phyloP scores from a whole-genome alignment of 2,329 filamentous ascomycete species.

The Talaromyces verruculosus region DNA sequence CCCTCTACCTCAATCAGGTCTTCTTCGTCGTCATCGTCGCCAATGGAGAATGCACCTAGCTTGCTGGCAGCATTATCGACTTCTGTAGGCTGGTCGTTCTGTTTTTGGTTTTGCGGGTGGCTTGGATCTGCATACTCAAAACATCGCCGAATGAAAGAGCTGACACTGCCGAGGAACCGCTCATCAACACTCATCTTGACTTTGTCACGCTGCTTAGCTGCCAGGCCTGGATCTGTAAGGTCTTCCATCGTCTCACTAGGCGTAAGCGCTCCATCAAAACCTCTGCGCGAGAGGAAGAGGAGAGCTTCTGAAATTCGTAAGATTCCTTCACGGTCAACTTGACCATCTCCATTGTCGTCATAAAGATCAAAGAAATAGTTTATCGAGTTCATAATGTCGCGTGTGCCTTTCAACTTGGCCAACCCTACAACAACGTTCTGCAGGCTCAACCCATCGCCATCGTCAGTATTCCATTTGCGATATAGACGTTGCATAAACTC shows the following conservation, averaged over 20 bases:
- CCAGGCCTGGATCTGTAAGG: constrained; percentile 43
- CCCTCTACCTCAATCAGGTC: constrained; percentile 44
- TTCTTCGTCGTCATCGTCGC: constrained; percentile 66
- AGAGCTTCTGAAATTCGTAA: constrained; percentile 90
- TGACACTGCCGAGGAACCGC: constrained; percentile 86
- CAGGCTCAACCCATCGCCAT: constrained; percentile 73
- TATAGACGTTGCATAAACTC: constrained; percentile 91
- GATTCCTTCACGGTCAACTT: constrained; percentile 92
- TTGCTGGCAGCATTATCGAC: constrained; percentile 40
- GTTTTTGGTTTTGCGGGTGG: constrained; percentile 62
- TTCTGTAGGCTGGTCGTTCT: constrained; percentile 23
- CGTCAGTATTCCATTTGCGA: constrained; percentile 80
- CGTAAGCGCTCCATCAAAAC: constrained; percentile 72
- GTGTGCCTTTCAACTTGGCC: constrained; percentile 85
- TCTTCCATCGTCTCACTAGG: constrained; percentile 62
- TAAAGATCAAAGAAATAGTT: constrained; percentile 98
- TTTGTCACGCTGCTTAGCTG: constrained; percentile 36
- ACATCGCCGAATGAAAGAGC: constrained; percentile 90
- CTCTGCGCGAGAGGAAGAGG: constrained; percentile 85
- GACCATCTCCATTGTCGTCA: constrained; percentile 87
- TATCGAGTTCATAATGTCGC: constrained; percentile 96
- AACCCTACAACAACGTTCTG: constrained; percentile 91
- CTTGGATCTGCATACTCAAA: constrained; percentile 98
- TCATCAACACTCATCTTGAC: constrained; percentile 69
- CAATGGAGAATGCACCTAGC: constrained; percentile 69